Evolutionary conservation across 2,329 filamentous ascomycete genomes (phyloP), one percentile per base, ranked within the genome.

Genomic region (Colletotrichum sp.): DNA sequence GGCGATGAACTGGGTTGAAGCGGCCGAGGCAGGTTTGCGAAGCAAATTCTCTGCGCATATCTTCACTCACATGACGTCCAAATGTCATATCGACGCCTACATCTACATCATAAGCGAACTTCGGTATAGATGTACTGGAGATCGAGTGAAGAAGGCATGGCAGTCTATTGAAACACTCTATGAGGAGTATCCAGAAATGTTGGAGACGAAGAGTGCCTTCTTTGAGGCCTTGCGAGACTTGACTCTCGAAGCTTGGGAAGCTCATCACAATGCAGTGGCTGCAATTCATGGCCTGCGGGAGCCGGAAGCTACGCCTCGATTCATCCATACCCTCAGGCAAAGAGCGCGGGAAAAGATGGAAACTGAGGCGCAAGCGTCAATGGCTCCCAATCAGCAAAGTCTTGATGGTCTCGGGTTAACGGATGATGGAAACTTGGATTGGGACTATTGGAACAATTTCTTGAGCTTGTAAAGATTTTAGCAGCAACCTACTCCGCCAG

Each of bases 71-170:
- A 63, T 82, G 28, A 81, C 80, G 2, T 74, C 79, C 9, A 81
- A 78, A 24, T 74, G 76, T 5, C 78, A 82, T 6, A 72, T 84
- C n/a, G 83, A 84, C 13, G 82, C 81, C 1, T 81, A 79, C 24
- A 81, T 84, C 8, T 84, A 82, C 8, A 76, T 84, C 0, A 68
- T 83, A 0, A 83, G 81, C n/a, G 81, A 84, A 2, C 74, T 84
- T 10, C 79, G 81, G 5, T 36, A 59, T 2, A 76, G 82, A 3
- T 62, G n/a, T 1, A 75, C 69, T 0, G 80, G 80, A 0, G 69
- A 76, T 0, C 74, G 75, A 8, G 79, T 84, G 0, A 74, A 26
- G 0, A 12, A 77, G 10, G 82, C 82, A 1, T 84, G 83, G 83
- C 77, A 60, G 0, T n/a, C 82, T 10, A 67, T 84, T 0, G 80